These are phyloP conservation scores for Trifolium pratense DNA, from an alignment of 306 rosid species.

Conservation along the genomic window DNA sequence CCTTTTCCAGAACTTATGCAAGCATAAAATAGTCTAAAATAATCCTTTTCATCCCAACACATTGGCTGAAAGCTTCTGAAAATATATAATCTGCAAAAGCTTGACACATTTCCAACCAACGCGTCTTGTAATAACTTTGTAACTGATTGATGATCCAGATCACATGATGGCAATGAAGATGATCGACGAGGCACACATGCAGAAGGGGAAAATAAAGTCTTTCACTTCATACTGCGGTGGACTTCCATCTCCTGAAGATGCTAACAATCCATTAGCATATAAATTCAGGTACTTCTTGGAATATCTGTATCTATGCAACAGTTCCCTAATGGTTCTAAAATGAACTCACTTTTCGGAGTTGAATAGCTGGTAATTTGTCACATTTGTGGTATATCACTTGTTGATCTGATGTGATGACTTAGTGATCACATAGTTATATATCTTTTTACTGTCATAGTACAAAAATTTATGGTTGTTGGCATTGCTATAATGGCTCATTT, in stretches of 20 bases:
- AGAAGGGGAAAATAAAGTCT: slow-evolving; percentile 73
- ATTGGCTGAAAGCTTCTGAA: too few relatives aligned
- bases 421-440: background rate
- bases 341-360: background rate
- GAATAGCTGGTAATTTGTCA: background rate
- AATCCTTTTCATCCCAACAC: too few relatives aligned
- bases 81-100: background rate
- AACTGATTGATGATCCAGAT: slow-evolving; percentile 60
- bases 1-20: slow-evolving; percentile 2
- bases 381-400: background rate
- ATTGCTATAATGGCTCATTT: slow-evolving; percentile 36
- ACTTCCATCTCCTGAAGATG: slow-evolving; percentile 93
- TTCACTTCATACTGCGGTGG: slow-evolving; percentile 94
- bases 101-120: background rate
- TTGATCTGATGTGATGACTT: slow-evolving; percentile 5
- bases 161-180: slow-evolving; percentile 99
- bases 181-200: slow-evolving; percentile 74
- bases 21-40: slow-evolving; percentile 20
- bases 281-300: slow-evolving; percentile 78
- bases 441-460: background rate
- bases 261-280: slow-evolving; percentile 93
- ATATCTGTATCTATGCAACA: slow-evolving; percentile 25
- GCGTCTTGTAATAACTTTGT: slow-evolving; percentile 22
- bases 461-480: slow-evolving; percentile 10
- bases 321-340: slow-evolving; percentile 14